These are phyloP conservation scores for Aspergillus biplanus DNA, from an alignment of 495 filamentous ascomycete genomes.

Conservation along the genomic window DNA sequence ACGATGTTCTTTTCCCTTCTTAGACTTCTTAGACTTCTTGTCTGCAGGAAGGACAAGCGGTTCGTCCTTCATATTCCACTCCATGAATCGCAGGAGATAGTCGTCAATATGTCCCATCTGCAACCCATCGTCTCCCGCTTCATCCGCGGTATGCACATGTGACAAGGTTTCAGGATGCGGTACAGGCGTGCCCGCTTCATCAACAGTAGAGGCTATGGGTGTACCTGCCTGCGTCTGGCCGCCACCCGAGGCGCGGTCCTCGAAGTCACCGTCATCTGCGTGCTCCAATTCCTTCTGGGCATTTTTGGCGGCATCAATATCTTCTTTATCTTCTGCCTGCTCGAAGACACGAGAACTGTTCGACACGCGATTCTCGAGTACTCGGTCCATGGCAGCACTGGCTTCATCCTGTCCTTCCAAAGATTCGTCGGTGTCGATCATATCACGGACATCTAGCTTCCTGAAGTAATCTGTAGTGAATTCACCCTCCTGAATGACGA, in stretches of 20 bases:
- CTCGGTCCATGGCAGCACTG: conserved; percentile 82
- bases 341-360: conserved; percentile 71
- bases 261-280: conserved; percentile 88
- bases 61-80: conserved; percentile 75
- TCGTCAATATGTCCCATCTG: conserved; percentile 71
- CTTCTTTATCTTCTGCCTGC: conserved; percentile 89
- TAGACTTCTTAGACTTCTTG: conserved; percentile 76
- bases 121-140: conserved; percentile 38
- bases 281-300: conserved; percentile 87
- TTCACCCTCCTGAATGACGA: conserved; percentile 97
- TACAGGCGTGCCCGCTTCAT: conserved; percentile 22
- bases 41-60: conserved; percentile 78
- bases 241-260: conserved; percentile 60
- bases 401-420: conserved; percentile 64
- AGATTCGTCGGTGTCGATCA: conserved; percentile 63
- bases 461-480: conserved; percentile 99
- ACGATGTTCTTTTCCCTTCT: conserved; percentile 72
- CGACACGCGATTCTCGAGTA: conserved; percentile 63
- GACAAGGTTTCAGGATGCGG: conserved; percentile 19
- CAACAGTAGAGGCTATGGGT: conserved; percentile 28
- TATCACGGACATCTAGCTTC: conserved; percentile 69
- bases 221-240: conserved; percentile 35
- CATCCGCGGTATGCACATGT: conserved; percentile 31
- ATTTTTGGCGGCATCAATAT: conserved; percentile 81
- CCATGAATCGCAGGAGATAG: conserved; percentile 80